Evolutionary conservation across 2,329 filamentous ascomycete genomes (phyloP).

Genomic region (Ophiostoma himal-ulmi): DNA sequence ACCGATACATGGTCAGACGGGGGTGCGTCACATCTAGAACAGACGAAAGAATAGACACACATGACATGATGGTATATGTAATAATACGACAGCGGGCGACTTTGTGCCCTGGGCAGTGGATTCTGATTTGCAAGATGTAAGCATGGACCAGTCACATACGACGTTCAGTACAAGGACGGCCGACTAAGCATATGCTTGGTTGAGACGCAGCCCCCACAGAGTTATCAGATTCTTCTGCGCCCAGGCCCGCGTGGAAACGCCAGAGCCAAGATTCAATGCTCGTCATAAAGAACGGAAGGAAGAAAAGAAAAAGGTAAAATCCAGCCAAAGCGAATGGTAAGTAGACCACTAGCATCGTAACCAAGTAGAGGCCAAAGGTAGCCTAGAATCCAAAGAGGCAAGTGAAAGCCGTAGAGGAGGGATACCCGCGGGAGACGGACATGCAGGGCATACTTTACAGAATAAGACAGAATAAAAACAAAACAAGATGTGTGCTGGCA

Average conservation of each 20-base stretch:
- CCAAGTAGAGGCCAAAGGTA: neutral
- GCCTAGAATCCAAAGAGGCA: constrained; percentile 2
- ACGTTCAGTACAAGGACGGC: neutral
- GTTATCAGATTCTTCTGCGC: constrained; percentile 11
- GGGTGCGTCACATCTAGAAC: neutral
- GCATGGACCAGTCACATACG: neutral
- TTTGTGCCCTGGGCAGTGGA: neutral
- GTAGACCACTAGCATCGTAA: neutral
- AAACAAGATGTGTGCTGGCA: neutral
- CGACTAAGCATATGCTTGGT: neutral
- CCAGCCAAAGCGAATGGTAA: neutral
- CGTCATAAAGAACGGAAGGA: neutral
- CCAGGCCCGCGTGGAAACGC: neutral
- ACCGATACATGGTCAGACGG: neutral
- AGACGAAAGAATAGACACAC: neutral
- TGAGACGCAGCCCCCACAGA: neutral
- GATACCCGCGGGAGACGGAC: neutral
- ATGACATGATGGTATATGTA: neutral
- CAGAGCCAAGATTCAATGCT: neutral
- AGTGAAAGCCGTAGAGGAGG: neutral
- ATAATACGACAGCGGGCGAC: neutral
- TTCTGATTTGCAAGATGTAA: neutral
- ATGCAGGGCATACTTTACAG: neutral
- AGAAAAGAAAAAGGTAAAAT: neutral
- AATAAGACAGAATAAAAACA: neutral